Conservation (phyloP, 108 stramenopile genomes). For the Mediolabrus comicus region DNA sequence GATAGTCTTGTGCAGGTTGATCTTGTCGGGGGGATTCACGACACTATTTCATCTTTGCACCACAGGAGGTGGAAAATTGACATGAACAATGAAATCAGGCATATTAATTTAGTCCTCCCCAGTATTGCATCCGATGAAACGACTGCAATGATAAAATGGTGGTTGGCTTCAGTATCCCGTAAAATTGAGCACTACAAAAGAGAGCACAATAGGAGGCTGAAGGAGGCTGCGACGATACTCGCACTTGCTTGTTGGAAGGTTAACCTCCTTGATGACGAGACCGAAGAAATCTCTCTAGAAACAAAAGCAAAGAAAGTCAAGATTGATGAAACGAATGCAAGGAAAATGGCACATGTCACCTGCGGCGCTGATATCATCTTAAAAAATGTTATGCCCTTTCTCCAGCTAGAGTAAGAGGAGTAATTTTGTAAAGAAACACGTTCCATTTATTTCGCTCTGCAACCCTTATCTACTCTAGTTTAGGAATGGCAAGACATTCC, state of each 20-base stretch:
- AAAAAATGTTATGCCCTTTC: too few species aligned
- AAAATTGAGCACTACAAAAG: not conserved
- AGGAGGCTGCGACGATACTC: not conserved
- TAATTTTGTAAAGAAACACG: too few species aligned
- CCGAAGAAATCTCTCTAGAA: too few species aligned
- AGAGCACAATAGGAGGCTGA: not conserved
- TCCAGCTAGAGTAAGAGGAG: too few species aligned
- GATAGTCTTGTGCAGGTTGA: not conserved
- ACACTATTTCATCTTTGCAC: not conserved
- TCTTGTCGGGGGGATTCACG: not conserved
- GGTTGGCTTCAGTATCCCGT: not conserved
- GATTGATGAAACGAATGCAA: too few species aligned
- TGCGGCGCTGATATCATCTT: too few species aligned
- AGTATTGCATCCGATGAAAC: not conserved
- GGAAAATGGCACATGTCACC: too few species aligned
- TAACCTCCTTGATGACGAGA: too few species aligned
- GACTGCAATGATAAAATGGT: not conserved
- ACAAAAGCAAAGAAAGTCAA: too few species aligned
- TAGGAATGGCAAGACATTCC: not conserved
- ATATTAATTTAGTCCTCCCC: not conserved
- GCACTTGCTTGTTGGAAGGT: not conserved
- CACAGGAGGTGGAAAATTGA: not conserved
- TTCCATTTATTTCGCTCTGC: too few species aligned
- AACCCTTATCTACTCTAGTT: slow-evolving; percentile 22
- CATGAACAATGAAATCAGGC: not conserved